Evolutionary conservation across 257 asterid genomes (phyloP), one percentile per base, ranked within the genome.

Genomic region (Solanum pennellii): DNA sequence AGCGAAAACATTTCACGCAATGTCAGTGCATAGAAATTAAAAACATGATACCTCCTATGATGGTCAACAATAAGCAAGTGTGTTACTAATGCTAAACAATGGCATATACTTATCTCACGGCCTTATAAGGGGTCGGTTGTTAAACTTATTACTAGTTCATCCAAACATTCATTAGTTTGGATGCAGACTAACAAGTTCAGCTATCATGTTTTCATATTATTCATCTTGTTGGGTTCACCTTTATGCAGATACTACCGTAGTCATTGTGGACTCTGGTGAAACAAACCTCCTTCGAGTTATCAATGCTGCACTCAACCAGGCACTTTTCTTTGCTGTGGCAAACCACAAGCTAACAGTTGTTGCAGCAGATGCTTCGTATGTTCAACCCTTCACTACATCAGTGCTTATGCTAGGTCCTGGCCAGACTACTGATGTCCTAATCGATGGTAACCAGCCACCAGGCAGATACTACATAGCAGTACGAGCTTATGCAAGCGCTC

Each of bases 401-500:
- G 94, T 94, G 60, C 85, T 96, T 89, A 94, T 96, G 99, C 92
- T 96, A 27, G 99, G 99, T 9, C 99, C 99, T 0, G 98, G 99
- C 15, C 98, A 96, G 82, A 96, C 99, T 29, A 96, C 99, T 5
- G 98, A 96, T 79, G 97, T 96, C 66, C 94, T 96, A 2, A 89
- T 96, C 89, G 93, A 94, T 1, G 92, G 94, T n/a, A 88, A 95
- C 83, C 99, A 94, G 79, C 91, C 94, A 42, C 95, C 99, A 0
- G 90, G 90, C 71, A 87, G 89, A 23, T 96, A 95, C 94, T 92
- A 95, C 92, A 90, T 96, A 2, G 97, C 98, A 1, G 95, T 95
- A 33, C 93, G 95, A 2, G 98, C 99, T 77, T 96, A 96, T 7
- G 97, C 97, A 21, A 94, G 97, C 59, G 98, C 96, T 49, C 98